Conservation (phyloP, 257 asterid genomes). For the Leptodermis oblonga region DNA sequence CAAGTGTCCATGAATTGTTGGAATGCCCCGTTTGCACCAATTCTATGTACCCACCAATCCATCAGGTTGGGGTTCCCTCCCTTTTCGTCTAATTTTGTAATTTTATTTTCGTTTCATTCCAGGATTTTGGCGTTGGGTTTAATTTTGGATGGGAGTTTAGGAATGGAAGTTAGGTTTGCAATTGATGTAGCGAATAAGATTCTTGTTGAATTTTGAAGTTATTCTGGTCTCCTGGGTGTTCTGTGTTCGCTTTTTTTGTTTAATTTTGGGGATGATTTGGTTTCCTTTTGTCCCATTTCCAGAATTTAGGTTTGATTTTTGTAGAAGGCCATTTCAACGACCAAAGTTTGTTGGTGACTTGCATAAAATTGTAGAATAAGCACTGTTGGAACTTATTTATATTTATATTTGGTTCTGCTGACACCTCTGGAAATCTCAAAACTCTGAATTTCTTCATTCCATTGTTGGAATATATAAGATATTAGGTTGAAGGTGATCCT, state of each 20-base stretch:
- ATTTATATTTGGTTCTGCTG: neutral
- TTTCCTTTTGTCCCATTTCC: neutral
- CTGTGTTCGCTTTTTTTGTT: neutral
- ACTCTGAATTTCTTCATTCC: neutral
- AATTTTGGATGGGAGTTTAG: neutral
- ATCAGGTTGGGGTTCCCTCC: slow-evolving; percentile 52
- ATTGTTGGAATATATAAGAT: neutral
- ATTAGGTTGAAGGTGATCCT: neutral
- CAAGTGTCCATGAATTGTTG: slow-evolving; percentile 79
- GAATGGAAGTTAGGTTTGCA: neutral
- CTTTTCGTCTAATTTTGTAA: slow-evolving; percentile 4
- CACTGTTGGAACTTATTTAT: neutral
- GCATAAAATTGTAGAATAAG: neutral
- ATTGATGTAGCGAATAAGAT: neutral
- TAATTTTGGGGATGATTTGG: neutral
- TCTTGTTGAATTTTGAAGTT: neutral
- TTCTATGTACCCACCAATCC: slow-evolving; percentile 92
- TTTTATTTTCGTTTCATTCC: neutral
- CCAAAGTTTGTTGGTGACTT: neutral
- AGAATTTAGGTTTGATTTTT: neutral
- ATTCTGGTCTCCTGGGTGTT: neutral
- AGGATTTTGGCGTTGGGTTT: neutral
- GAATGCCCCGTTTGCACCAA: slow-evolving; percentile 93
- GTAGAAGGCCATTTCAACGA: neutral
- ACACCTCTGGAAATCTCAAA: neutral